These are phyloP conservation scores for Dicorynia guianensis DNA, from an alignment of 306 rosid species.

Conservation along the genomic window DNA sequence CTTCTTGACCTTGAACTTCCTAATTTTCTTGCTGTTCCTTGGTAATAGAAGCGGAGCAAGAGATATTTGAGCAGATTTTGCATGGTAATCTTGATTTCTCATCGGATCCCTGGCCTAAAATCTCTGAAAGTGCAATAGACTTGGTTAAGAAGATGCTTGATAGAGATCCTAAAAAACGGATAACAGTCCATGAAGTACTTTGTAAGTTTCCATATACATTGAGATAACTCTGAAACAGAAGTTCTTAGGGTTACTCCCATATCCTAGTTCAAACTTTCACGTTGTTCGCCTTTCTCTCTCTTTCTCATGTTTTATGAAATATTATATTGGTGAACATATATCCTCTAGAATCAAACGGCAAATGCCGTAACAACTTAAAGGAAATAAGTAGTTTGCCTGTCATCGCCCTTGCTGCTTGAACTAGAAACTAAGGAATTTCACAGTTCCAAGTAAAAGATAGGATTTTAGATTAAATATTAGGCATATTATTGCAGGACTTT, in stretches of 20 bases:
- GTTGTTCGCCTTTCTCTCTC: no score
- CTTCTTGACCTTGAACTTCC: slow-evolving; percentile 3
- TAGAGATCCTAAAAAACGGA: slow-evolving; percentile 71
- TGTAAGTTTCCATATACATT: slow-evolving; percentile 54
- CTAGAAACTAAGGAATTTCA: no score
- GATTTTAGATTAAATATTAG: neutral
- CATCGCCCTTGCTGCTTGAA: no score
- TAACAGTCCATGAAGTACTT: slow-evolving; percentile 76
- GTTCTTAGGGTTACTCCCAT: neutral
- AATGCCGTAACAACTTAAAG: no score
- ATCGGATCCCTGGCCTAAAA: slow-evolving; percentile 82
- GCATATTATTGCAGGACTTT: slow-evolving; percentile 9
- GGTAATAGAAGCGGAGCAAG: slow-evolving; percentile 66
- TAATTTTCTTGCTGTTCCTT: slow-evolving; percentile 22
- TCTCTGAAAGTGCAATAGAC: slow-evolving; percentile 83
- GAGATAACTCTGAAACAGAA: neutral
- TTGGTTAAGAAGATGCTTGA: slow-evolving; percentile 73
- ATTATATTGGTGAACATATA: no score
- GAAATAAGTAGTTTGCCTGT: no score
- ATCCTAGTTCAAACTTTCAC: neutral
- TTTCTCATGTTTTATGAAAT: no score
- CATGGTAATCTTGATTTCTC: slow-evolving; percentile 76
- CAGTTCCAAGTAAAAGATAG: neutral
- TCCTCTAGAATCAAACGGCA: no score
- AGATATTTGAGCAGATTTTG: slow-evolving; percentile 69